phyloP scores from a whole-genome alignment of 768 basidiomycete genomes.

The Termitomyces sp. region DNA sequence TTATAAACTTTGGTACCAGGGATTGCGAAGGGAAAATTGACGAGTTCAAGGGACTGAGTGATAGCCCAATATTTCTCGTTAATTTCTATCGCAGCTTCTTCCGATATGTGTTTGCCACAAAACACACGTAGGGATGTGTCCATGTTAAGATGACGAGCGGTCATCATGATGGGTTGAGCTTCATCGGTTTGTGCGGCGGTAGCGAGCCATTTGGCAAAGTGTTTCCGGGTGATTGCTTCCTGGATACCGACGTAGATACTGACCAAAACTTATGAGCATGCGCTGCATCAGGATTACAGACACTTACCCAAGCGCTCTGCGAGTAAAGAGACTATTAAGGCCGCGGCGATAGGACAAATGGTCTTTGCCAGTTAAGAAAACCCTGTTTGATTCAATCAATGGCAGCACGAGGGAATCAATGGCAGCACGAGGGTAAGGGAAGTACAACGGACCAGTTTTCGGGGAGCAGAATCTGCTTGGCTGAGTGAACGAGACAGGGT shows the following conservation, averaged over 20 bases:
- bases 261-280: background rate
- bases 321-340: conserved; percentile 89
- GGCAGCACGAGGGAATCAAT: background rate
- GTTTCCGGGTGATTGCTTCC: conserved; percentile 74
- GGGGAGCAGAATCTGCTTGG: conserved; percentile 76
- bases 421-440: background rate
- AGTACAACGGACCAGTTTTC: conserved; percentile 73
- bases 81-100: conserved; percentile 73
- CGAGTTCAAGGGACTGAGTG: conserved; percentile 91
- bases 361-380: conserved; percentile 92
- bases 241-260: conserved; percentile 84
- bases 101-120: conserved; percentile 86
- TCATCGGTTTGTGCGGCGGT: conserved; percentile 43
- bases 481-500: conserved; percentile 90
- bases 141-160: conserved; percentile 94
- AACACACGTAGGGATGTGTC: conserved; percentile 94
- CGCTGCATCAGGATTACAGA: background rate
- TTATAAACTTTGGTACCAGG: conserved; percentile 97
- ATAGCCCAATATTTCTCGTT: conserved; percentile 95
- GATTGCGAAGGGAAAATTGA: conserved; percentile 94
- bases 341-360: conserved; percentile 93
- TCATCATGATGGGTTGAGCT: conserved; percentile 74
- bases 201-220: conserved; percentile 69
- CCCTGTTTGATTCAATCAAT: conserved; percentile 43
- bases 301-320: conserved; percentile 80